Base-by-base conservation (phyloP, 129 eudicot genomes). In the Smallanthus sonchifolius region DNA sequence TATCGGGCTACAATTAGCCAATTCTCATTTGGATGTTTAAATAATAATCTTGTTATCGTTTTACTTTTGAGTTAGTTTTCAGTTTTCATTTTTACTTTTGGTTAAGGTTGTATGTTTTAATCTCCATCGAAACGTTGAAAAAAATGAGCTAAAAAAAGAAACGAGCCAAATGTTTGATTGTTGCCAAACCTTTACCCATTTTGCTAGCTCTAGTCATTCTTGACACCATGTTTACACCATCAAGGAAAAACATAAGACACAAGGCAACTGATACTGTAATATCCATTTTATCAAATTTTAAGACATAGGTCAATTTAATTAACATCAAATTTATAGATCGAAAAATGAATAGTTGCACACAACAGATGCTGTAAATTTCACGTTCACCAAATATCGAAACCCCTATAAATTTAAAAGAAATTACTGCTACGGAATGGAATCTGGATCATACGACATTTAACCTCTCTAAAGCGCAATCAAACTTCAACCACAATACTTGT, bases 1-100 rank as follows among this genome's bases (percentile, higher is more conserved):
- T 72, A 72, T 64, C 60, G 10, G 10, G 7, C 49, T 35, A 40
- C 49, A 17, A 17, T 63, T 62, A 63, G 43, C 55, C 39, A 17
- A 69, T 52, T 34, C 66, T 68, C 63, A 69, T 45, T 67, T 13
- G 9, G 38, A 57, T 4, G 52, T 69, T 77, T 59, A 37, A 77
- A 55, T 65, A 79, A 79, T 30, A 65, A 54, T 65, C 52, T 24
- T 52, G 54, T 36, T 79, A 64, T 32, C n/a, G 16, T 42, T 64
- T 66, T 52, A 55, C 40, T 72, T 60, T 4, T 17, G 15, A 60
- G 49, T 28, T 16, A 52, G 28, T 52, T 34, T 3, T n/a, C 14
- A 24, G 34, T 34, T 40, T 55, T 71, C 13, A 67, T 19, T 13
- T 3, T 7, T 15, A 51, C 24, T 44, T 2, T 51, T 20, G 3